A percentile compares a stretch with the other conserved stretches of the same genome.
Evolutionary conservation across 1,139 yeast genomes (phyloP).

Genomic region (Magnusiomyces sp.): DNA sequence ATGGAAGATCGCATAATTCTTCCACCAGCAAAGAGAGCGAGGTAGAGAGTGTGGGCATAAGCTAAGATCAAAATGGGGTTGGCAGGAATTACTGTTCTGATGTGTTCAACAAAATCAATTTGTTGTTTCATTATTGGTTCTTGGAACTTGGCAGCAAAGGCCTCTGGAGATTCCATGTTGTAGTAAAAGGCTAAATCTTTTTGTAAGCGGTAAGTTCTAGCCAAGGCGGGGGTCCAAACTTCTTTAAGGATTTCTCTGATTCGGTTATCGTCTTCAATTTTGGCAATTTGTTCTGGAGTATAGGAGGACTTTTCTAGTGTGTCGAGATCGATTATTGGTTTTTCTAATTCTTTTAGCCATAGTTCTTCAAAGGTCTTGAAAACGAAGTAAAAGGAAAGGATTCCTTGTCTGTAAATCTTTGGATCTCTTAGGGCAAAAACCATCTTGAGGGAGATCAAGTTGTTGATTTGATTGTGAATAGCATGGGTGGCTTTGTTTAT

Average conservation of each 20-base stretch:
- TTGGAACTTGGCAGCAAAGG: constrained; percentile 37
- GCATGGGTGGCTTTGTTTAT: constrained; percentile 60
- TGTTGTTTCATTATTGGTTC: constrained; percentile 54
- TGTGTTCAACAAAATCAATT: constrained; percentile 54
- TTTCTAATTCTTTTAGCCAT: constrained; percentile 24
- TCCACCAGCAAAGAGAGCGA: constrained; percentile 86
- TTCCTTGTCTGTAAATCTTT: constrained; percentile 70
- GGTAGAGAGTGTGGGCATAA: constrained; percentile 78
- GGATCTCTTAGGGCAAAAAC: constrained; percentile 71
- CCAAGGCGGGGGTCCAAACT: constrained; percentile 66
- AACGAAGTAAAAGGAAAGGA: constrained; percentile 69
- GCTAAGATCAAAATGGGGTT: constrained; percentile 71
- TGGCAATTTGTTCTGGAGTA: constrained; percentile 27
- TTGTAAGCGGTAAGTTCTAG: constrained; percentile 50
- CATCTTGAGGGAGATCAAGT: constrained; percentile 58
- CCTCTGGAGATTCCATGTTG: constrained; percentile 38
- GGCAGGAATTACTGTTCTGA: constrained; percentile 42
- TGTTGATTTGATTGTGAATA: constrained; percentile 62
- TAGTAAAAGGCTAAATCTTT: constrained; percentile 64
- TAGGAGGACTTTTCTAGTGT: constrained; percentile 19
- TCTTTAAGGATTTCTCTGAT: constrained; percentile 33
- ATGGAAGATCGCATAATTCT: constrained; percentile 60
- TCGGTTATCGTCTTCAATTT: constrained; percentile 39
- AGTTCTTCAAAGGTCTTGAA: constrained; percentile 57
- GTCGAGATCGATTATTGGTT: not conserved